A percentile compares a stretch with the other conserved stretches of the same genome.
Conservation (phyloP, 2,329 filamentous ascomycete species). For the Pseudonectria foliicola region DNA sequence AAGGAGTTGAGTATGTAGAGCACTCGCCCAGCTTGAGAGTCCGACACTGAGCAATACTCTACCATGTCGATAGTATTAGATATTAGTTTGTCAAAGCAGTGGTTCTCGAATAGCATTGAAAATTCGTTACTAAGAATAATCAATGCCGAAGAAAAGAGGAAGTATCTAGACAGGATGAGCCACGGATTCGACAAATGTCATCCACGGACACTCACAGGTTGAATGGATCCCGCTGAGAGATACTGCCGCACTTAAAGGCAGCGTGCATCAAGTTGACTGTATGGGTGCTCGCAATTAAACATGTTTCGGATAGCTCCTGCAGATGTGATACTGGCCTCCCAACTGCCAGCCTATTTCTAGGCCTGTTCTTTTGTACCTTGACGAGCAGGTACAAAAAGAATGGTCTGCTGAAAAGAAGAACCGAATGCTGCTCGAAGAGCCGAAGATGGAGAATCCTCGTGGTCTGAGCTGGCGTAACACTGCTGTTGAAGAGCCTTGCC, state of each 20-base stretch:
- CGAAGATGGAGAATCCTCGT: constrained; percentile 57
- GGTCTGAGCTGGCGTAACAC: constrained; percentile 31
- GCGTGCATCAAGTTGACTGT: constrained; percentile 41
- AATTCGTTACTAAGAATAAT: constrained; percentile 52
- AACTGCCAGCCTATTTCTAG: not conserved
- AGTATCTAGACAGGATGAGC: constrained; percentile 37
- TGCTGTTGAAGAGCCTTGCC: constrained; percentile 14
- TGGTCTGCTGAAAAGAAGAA: constrained; percentile 56
- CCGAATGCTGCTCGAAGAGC: constrained; percentile 54
- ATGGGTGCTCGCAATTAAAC: constrained; percentile 43
- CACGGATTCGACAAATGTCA: not conserved
- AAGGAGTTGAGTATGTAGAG: constrained; percentile 45
- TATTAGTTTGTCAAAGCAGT: constrained; percentile 33
- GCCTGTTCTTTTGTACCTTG: constrained; percentile 20
- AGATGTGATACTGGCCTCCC: constrained; percentile 23
- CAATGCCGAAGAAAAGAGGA: constrained; percentile 47
- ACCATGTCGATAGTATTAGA: constrained; percentile 40
- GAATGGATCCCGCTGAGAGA: constrained; percentile 48
- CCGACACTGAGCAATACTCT: constrained; percentile 38
- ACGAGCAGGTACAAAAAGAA: constrained; percentile 55
- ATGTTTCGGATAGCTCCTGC: constrained; percentile 43
- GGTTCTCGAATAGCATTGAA: constrained; percentile 39
- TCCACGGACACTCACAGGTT: constrained; percentile 39
- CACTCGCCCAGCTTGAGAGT: constrained; percentile 43
- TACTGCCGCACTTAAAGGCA: constrained; percentile 36